A percentile compares a stretch with the other conserved stretches of the same genome.
phyloP scores from a whole-genome alignment of 2,329 filamentous ascomycete species.

The Chaetomium sp. region DNA sequence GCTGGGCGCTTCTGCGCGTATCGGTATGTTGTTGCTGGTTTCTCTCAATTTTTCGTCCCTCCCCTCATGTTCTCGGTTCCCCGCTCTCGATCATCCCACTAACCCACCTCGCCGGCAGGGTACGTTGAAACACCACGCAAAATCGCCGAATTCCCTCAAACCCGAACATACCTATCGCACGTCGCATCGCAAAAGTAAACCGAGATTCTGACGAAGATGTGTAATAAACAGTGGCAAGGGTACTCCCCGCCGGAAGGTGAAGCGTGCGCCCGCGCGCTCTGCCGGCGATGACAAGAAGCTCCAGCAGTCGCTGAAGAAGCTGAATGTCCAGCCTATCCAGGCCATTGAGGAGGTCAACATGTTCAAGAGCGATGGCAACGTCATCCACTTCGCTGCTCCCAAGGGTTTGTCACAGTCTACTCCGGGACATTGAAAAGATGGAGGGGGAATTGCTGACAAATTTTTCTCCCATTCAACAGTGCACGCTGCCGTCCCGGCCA shows the following conservation, averaged over 20 bases:
- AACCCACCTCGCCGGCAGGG: conserved; percentile 24
- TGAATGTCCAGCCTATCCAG: conserved; percentile 99
- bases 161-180: not conserved
- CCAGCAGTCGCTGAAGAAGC: conserved; percentile 94
- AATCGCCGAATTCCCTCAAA: conserved; percentile 6
- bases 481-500: conserved; percentile 91
- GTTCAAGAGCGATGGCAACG: conserved; percentile 99
- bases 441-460: conserved; percentile 11
- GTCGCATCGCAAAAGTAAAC: not conserved
- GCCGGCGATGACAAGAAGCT: conserved; percentile 99
- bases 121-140: conserved; percentile 20
- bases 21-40: conserved; percentile 51
- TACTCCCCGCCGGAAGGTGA: conserved; percentile 94
- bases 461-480: conserved; percentile 48
- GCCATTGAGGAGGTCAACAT: conserved; percentile 99
- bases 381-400: conserved; percentile 97
- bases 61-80: not conserved
- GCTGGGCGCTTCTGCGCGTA: conserved; percentile 50
- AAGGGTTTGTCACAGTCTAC: conserved; percentile 63
- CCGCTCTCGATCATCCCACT: conserved; percentile 16
- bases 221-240: conserved; percentile 71
- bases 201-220: conserved; percentile 24
- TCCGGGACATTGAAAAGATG: not conserved
- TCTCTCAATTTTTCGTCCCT: not conserved
- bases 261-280: conserved; percentile 90